These are phyloP conservation scores for Hymenoscyphus fraxineus DNA, from an alignment of 2,329 filamentous ascomycete species.

Conservation along the genomic window DNA sequence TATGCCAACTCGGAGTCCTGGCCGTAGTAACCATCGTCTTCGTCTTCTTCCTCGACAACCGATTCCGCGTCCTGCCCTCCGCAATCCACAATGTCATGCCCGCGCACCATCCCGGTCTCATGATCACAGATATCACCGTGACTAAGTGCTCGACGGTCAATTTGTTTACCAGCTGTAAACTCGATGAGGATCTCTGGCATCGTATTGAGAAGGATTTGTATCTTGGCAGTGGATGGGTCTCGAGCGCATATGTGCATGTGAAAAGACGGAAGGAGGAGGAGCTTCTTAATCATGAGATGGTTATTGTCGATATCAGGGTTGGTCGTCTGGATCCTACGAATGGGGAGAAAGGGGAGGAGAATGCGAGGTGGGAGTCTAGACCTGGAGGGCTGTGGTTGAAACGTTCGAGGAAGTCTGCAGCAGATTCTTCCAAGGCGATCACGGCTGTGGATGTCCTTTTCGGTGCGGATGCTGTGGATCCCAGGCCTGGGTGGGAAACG, in stretches of 20 bases:
- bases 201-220: conserved; percentile 70
- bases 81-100: conserved; percentile 67
- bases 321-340: conserved; percentile 56
- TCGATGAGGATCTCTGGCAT: conserved; percentile 58
- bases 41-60: conserved; percentile 63
- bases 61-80: conserved; percentile 64
- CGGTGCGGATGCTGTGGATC: conserved; percentile 77
- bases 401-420: conserved; percentile 46
- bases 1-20: conserved; percentile 32
- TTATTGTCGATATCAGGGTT: conserved; percentile 63
- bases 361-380: conserved; percentile 63
- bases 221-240: conserved; percentile 59
- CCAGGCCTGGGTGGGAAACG: conserved; percentile 78
- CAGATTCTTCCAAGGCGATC: conserved; percentile 44
- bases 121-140: conserved; percentile 68
- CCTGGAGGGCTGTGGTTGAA: conserved; percentile 68
- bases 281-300: conserved; percentile 54
- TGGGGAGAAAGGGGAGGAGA: conserved; percentile 47
- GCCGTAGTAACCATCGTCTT: conserved; percentile 51
- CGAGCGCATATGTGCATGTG: conserved; percentile 64
- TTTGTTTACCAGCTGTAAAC: conserved; percentile 54
- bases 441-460: conserved; percentile 69
- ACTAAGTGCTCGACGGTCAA: conserved; percentile 61
- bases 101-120: conserved; percentile 62
- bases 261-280: conserved; percentile 69